Percentiles rank a stretch among this genome's conserved stretches.
These are phyloP conservation scores for Diaporthe citriasiana DNA, from an alignment of 2,329 filamentous ascomycete species.

Conservation along the genomic window DNA sequence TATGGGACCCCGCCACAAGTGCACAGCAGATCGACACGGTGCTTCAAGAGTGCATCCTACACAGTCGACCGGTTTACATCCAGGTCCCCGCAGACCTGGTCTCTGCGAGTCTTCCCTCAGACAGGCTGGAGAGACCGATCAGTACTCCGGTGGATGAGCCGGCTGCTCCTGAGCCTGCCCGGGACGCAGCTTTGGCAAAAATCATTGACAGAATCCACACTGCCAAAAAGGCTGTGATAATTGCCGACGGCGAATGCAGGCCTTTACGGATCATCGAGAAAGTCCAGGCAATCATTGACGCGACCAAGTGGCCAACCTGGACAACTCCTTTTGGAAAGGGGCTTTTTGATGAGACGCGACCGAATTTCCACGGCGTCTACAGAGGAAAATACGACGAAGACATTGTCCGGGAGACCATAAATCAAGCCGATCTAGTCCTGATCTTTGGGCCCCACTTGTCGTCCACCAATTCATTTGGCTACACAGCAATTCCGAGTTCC, in stretches of 20 bases:
- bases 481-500: neutral
- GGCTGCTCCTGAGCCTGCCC: neutral
- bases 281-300: neutral
- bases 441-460: neutral
- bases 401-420: neutral
- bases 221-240: neutral
- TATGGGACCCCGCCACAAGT: neutral
- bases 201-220: neutral
- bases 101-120: neutral
- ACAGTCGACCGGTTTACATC: neutral
- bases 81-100: neutral
- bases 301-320: neutral
- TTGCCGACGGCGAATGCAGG: slow-evolving; percentile 6
- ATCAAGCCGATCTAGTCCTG: neutral
- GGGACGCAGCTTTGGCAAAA: neutral
- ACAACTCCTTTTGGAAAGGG: slow-evolving; percentile 2
- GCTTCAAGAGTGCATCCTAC: neutral
- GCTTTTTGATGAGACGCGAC: neutral
- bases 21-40: slow-evolving; percentile 5
- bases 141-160: neutral
- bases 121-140: neutral
- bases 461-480: neutral
- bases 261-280: neutral
- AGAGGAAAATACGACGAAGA: neutral
- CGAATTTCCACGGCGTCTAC: neutral